Base-by-base conservation (phyloP, 1,139 yeast genomes). In the Suhomyces coccinellae region DNA sequence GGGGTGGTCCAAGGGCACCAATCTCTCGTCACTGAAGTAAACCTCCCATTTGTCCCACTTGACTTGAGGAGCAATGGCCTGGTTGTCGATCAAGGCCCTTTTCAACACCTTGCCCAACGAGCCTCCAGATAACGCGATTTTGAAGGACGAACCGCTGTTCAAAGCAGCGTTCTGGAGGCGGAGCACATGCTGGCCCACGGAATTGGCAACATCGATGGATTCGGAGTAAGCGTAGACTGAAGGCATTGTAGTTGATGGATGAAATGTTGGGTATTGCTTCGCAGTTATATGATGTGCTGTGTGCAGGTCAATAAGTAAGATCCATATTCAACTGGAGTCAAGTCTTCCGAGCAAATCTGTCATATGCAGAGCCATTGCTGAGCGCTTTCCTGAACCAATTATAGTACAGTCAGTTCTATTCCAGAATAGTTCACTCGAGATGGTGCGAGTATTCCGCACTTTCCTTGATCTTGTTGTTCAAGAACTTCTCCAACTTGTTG, bases 1-100 rank as follows among this genome's bases (percentile, higher is more conserved):
- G 3, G 80, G 78, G 37, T 87, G 83, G 45, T 79, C 85, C 58
- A 90, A 87, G 40, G 97, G 95, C 38, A 93, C 99, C 52, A 93
- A 73, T 65, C 99, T 81, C 71, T 93, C 99, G 66, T 93, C 99
- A 16, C 97, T 97, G 71, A 93, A 91, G 66, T 88, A 93, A 47
- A 93, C 82, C 61, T 93, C 97, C 99, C 99, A 93, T 56, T 82
- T 75, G 45, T 67, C 67, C 90, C 90, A 85, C 56, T 81, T 53
- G 31, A 83, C 77, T 45, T 75, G 67, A 1, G 67, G 49, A 8
- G 73, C 69, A 37, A 76, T 62, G n/a, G 65, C 70, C 27, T 64
- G 44, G 58, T 87, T 77, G 50, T 80, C 82, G 46, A 88, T 75
- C 51, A 91, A 75, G 2, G 91, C 93, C 44, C 73, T 72, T 52